These are phyloP conservation scores for Oryza officinalis DNA, from an alignment of 176 grass and related monocot species.

Conservation along the genomic window DNA sequence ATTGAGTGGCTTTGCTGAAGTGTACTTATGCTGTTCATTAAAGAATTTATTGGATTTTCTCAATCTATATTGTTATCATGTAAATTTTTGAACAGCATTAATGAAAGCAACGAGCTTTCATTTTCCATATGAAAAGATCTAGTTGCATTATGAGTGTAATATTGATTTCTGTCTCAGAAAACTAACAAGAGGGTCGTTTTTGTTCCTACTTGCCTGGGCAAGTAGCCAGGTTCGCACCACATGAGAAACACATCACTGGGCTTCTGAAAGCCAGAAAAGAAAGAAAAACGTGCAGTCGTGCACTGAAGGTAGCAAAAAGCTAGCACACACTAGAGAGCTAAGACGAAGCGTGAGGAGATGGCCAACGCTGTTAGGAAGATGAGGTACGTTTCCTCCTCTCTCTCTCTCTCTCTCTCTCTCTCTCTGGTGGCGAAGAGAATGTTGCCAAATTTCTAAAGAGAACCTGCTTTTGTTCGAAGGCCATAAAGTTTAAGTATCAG, in stretches of 20 bases:
- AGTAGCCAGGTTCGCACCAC: slow-evolving; percentile 33
- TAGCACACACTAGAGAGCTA: slow-evolving; percentile 47
- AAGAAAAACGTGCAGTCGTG: slow-evolving; percentile 33
- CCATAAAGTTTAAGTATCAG: slow-evolving; percentile 33
- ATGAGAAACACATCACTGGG: slow-evolving; percentile 33
- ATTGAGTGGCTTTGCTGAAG: background rate
- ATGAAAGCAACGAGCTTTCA: background rate
- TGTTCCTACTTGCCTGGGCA: slow-evolving; percentile 30
- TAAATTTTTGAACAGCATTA: background rate
- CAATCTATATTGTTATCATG: background rate
- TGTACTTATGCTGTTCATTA: background rate
- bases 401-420: background rate
- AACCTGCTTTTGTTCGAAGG: slow-evolving; percentile 32
- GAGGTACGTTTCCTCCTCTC: slow-evolving; percentile 43
- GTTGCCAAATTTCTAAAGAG: slow-evolving; percentile 18
- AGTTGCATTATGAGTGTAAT: background rate
- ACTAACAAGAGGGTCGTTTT: slow-evolving; percentile 20
- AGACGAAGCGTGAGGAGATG: slow-evolving; percentile 52
- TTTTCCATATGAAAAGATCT: background rate
- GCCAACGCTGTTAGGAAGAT: slow-evolving; percentile 50
- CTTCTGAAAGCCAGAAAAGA: slow-evolving; percentile 40
- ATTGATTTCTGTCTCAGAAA: slow-evolving; percentile 42
- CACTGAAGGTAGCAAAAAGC: slow-evolving; percentile 48
- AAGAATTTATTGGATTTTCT: background rate
- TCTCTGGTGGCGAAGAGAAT: slow-evolving; percentile 3